Evolutionary conservation across 257 asterid species (phyloP).

Genomic region (Eucommia ulmoides): DNA sequence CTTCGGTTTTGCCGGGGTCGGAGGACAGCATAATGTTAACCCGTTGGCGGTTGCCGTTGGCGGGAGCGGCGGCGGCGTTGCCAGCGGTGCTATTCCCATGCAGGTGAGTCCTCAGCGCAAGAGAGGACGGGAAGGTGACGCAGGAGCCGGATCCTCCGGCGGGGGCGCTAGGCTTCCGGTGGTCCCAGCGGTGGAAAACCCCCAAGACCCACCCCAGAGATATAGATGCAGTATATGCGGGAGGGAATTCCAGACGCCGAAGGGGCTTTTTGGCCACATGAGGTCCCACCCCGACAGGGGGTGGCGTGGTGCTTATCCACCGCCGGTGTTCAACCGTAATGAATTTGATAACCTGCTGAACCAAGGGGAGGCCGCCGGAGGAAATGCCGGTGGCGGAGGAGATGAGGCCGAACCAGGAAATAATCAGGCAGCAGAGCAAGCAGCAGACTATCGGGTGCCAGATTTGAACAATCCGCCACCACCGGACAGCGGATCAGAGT

Average conservation of each 20-base stretch:
- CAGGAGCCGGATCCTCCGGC: background rate
- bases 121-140: background rate
- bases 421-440: too few species aligned
- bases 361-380: background rate
- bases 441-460: too few species aligned
- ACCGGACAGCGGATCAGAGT: too few species aligned
- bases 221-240: background rate
- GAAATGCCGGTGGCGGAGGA: background rate
- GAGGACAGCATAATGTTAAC: background rate
- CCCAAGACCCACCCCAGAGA: background rate
- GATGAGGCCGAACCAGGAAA: background rate
- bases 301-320: background rate
- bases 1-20: background rate
- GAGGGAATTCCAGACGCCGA: background rate
- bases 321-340: background rate
- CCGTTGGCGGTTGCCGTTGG: background rate
- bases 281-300: too few species aligned
- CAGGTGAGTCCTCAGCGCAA: background rate
- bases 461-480: too few species aligned
- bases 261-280: background rate
- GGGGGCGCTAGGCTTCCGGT: background rate
- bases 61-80: background rate
- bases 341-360: background rate
- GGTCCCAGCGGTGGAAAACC: background rate
- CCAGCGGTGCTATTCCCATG: background rate